Percentiles rank a stretch among this genome's conserved stretches.
phyloP scores from a whole-genome alignment of 208 protist genomes.

The Trypanosoma avium region DNA sequence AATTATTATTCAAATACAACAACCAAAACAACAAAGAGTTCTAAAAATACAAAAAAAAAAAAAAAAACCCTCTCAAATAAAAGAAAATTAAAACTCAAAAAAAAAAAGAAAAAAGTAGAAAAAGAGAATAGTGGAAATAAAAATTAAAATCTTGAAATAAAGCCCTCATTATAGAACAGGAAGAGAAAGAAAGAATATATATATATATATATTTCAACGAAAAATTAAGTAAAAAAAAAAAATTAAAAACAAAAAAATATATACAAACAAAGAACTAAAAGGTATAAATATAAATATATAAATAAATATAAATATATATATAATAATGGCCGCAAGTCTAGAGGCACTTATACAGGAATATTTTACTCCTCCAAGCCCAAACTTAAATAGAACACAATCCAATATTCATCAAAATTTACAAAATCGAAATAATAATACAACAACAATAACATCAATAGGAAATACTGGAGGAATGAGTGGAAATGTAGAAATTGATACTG shows the following conservation, averaged over 20 bases:
- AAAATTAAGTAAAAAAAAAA: background rate
- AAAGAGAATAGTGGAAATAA: background rate
- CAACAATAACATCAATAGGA: background rate
- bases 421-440: background rate
- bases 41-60: background rate
- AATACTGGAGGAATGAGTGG: too few relatives aligned
- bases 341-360: constrained; percentile 26
- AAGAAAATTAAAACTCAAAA: background rate
- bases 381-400: too few relatives aligned
- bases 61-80: background rate
- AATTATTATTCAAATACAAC: background rate
- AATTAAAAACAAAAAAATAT: background rate
- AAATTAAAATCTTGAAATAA: background rate
- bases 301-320: background rate
- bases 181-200: background rate
- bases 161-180: too few relatives aligned
- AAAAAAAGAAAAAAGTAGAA: background rate
- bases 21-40: background rate
- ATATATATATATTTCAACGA: background rate
- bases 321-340: constrained; percentile 17
- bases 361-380: constrained; percentile 7
- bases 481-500: background rate
- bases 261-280: background rate
- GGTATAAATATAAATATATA: background rate
- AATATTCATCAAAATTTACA: background rate